Evolutionary conservation across 2,329 filamentous ascomycete species (phyloP), one percentile per base, ranked within the genome.

Genomic region (Cordyceps cateniannulata): DNA sequence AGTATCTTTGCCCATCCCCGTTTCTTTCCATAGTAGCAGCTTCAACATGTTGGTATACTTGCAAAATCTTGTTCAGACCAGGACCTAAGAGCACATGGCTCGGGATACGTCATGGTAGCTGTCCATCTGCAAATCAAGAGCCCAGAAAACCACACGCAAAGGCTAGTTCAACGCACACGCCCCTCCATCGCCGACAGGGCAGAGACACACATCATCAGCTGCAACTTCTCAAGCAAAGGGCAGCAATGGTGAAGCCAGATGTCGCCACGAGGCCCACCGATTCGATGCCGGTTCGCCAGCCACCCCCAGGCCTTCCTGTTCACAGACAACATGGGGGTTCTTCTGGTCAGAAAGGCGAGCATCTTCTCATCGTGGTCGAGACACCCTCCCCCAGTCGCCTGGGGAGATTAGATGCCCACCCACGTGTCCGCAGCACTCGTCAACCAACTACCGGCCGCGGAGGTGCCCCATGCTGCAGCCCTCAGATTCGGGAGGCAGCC

Each of bases 391-490:
- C 38, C 38, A 7, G 38, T 40, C 18, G 38, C 6, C 16, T 40
- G 14, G 44, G 54, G 54, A 57, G 42, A 57, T 57, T 29, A 49
- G 44, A 57, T 57, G 54, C 44, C 42, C 44, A 48, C 54, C 54
- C 54, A 57, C 54, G 54, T 57, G 54, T 49, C 20, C 18, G 20
- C 44, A 35, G 20, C 29, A 44, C 18, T 47, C 53, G 24, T 32
- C 53, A 47, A 56, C 24, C 40, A 47, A 55, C 38, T 55, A 12
- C 52, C 52, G n/a, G 16, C 22, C 20, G 29, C n/a, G 29, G 16
- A 20, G 24, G 5, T 9, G 3, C 5, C 29, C 20, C 27, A 38
- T 52, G 49, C 20, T 29, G 29, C n/a, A 6, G n/a, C 20, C n/a
- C 20, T 38, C 49, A 9, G 24, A 49, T 14, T 22, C 8, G 27